These are phyloP conservation scores for Gentiana macrophylla DNA, from an alignment of 257 asterid genomes.

Conservation along the genomic window DNA sequence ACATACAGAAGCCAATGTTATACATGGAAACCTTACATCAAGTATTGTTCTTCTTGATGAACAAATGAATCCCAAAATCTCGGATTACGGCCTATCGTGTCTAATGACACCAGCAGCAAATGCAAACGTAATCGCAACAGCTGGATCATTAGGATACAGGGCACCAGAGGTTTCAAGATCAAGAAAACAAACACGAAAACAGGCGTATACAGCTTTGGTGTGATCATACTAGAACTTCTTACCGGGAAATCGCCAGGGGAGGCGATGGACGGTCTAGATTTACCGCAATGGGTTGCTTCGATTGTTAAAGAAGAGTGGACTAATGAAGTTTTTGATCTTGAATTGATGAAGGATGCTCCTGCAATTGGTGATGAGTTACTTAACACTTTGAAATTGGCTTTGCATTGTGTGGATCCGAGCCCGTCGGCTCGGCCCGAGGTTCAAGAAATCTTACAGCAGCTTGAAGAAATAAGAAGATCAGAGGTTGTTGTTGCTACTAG, in stretches of 20 bases:
- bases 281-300: conserved; percentile 91
- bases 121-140: conserved; percentile 35
- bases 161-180: conserved; percentile 82
- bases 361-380: conserved; percentile 63
- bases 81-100: conserved; percentile 34
- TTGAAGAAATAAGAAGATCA: conserved; percentile 44
- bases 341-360: conserved; percentile 61
- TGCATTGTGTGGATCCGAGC: conserved; percentile 84
- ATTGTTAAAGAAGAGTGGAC: conserved; percentile 94
- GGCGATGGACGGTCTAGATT: conserved; percentile 67
- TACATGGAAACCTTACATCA: conserved; percentile 58
- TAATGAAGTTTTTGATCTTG: conserved; percentile 78
- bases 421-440: conserved; percentile 75
- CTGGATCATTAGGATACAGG: conserved; percentile 51
- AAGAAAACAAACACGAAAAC: conserved; percentile 59
- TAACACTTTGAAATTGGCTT: conserved; percentile 63
- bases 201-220: conserved; percentile 78
- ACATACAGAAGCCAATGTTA: conserved; percentile 44
- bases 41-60: conserved; percentile 68
- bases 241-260: conserved; percentile 91
- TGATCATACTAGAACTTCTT: conserved; percentile 72
- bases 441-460: conserved; percentile 50
- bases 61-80: conserved; percentile 47
- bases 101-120: conserved; percentile 39
- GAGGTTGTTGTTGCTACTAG: no score